Base-by-base conservation (phyloP, 805 yeast species). In the Lipomyces yamanashiensis region DNA sequence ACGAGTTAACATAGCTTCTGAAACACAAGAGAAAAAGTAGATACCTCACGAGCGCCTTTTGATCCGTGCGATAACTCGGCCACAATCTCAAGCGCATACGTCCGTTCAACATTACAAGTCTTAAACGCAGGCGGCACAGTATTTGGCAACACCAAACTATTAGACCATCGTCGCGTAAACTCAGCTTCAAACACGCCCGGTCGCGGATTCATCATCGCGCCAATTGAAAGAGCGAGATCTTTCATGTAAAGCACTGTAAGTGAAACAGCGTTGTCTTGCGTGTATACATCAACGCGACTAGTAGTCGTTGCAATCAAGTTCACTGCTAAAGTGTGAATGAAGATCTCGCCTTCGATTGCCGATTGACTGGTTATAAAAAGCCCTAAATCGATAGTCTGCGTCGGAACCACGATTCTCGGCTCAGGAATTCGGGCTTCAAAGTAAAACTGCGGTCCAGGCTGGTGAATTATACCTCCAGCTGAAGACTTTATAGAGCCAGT, bases 91-190 rank as follows among this genome's bases (percentile, higher is more conserved):
- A 84, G 58, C 4, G 70, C 66, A 69, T 85, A 84, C n/a, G 63
- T 67, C 44, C 88, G 77, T 10, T 76, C 71, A 23, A 87, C 78
- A 69, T 85, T 86, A 70, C 89, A 85, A 4, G 86, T 80, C 33
- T 71, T 73, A 72, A 87, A 87, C 19, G 82, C 74, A 1, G 90
- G 89, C 1, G 85, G 75, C 3, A 83, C 74, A 48, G 77, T 68
- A 52, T 78, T 80, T 0, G 88, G 87, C 36, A 54, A 28, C 37
- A 17, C 33, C 52, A 52, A 10, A 33, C 17, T 9, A 40, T 8
- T 17, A 4, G 58, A 40, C 34, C 41, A 21, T 19, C 59, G 51
- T 4, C 39, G 17, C 28, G 57, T 55, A 48, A 63, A 66, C 41
- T 57, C 55, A 10, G 65, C 63, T 43, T 66, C 69, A 48, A 34